A percentile compares a stretch with the other conserved stretches of the same genome.
Conservation (phyloP, 2,329 filamentous ascomycete species). For the Fusarium acutatum region DNA sequence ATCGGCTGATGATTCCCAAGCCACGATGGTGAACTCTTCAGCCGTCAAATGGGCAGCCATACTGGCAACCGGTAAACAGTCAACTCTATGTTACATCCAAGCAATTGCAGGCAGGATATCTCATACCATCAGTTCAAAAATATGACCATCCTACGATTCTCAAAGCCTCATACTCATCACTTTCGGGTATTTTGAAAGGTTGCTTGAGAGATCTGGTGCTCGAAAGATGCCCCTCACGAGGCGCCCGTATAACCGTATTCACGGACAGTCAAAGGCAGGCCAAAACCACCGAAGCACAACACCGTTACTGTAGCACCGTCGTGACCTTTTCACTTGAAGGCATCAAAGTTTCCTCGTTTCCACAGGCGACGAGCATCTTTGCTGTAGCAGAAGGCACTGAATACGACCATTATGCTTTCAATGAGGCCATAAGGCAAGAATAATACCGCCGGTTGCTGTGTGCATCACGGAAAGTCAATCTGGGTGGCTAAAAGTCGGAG, state of each 20-base stretch:
- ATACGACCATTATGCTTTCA: not conserved
- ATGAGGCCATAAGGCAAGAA: not conserved
- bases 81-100: not conserved
- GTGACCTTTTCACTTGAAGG: not conserved
- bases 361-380: not conserved
- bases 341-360: not conserved
- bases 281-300: not conserved
- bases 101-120: not conserved
- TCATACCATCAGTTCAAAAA: not conserved
- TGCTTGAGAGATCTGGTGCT: not conserved
- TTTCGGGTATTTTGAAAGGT: not conserved
- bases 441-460: not conserved
- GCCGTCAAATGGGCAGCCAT: not conserved
- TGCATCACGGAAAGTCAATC: too few species aligned
- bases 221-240: conserved; percentile 12
- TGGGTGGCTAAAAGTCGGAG: too few species aligned
- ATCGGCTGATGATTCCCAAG: not conserved
- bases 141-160: too few species aligned
- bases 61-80: not conserved
- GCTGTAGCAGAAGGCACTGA: not conserved
- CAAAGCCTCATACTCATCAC: not conserved
- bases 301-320: not conserved
- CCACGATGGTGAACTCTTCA: not conserved
- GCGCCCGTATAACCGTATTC: not conserved
- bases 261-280: not conserved